Conservation (phyloP, 2,329 filamentous ascomycete species). For the Aspergillus sp. region DNA sequence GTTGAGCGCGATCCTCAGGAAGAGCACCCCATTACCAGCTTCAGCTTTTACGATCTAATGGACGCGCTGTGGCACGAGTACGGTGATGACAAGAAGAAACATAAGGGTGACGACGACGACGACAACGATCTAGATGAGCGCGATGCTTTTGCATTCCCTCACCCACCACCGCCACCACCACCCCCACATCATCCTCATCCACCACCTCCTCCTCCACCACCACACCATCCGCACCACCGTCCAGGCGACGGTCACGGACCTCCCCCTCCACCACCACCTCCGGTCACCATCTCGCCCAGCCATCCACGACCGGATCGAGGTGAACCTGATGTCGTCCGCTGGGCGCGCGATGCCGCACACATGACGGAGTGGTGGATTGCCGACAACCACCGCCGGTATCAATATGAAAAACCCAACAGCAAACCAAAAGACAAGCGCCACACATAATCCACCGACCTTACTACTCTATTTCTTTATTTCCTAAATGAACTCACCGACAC, state of each 20-base stretch:
- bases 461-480: neutral
- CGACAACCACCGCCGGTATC: conserved; percentile 30
- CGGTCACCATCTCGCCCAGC: conserved; percentile 1
- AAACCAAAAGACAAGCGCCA: neutral
- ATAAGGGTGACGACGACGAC: neutral
- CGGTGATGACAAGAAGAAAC: conserved; percentile 3
- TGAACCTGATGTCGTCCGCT: conserved; percentile 19
- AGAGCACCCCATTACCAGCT: conserved; percentile 22
- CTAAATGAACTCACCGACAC: neutral
- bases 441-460: neutral
- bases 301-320: conserved; percentile 7
- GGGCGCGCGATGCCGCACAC: conserved; percentile 28
- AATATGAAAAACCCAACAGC: conserved; percentile 10
- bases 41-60: conserved; percentile 24
- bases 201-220: neutral
- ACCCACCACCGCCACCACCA: neutral
- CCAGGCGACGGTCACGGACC: neutral
- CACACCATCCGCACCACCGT: neutral
- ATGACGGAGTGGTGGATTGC: conserved; percentile 31
- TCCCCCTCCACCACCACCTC: neutral
- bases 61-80: conserved; percentile 19
- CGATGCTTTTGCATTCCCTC: neutral
- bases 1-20: conserved; percentile 27
- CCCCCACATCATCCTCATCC: neutral
- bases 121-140: neutral